Conservation (phyloP, 2,329 filamentous ascomycete species). For the Penicillium digitatum region DNA sequence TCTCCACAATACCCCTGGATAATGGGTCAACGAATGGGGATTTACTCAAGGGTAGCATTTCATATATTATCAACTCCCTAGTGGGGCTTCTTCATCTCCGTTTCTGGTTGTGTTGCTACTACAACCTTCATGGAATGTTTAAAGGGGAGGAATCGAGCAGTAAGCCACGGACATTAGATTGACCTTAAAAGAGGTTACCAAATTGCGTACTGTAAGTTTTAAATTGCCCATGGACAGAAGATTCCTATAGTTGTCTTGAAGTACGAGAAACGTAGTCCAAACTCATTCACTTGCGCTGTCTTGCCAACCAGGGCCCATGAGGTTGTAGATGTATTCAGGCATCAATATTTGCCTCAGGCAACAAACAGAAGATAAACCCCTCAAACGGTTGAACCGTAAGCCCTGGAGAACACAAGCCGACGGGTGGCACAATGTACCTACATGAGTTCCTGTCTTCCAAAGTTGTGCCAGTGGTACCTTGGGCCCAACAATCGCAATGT, state of each 20-base stretch:
- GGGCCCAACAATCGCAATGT: constrained; percentile 8
- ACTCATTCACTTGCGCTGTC: neutral
- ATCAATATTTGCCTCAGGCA: neutral
- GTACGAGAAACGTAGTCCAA: neutral
- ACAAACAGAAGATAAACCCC: neutral
- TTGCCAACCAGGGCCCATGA: neutral
- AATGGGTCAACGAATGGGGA: neutral
- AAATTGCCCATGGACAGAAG: neutral
- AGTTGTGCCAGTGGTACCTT: constrained; percentile 7
- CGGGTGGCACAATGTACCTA: neutral
- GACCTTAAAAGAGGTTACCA: neutral
- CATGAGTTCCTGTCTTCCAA: neutral
- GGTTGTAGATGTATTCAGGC: neutral
- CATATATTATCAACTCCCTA: neutral
- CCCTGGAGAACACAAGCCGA: neutral
- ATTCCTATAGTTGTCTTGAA: neutral
- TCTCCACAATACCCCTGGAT: neutral
- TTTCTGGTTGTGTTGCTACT: neutral
- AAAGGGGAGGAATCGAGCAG: neutral
- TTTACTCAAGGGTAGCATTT: neutral
- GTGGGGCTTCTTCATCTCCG: neutral
- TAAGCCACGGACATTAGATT: neutral
- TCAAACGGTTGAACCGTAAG: neutral
- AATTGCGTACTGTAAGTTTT: neutral
- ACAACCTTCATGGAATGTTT: neutral